Evolutionary conservation across 208 protist species (phyloP).

Genomic region (Leishmania mexicana): DNA sequence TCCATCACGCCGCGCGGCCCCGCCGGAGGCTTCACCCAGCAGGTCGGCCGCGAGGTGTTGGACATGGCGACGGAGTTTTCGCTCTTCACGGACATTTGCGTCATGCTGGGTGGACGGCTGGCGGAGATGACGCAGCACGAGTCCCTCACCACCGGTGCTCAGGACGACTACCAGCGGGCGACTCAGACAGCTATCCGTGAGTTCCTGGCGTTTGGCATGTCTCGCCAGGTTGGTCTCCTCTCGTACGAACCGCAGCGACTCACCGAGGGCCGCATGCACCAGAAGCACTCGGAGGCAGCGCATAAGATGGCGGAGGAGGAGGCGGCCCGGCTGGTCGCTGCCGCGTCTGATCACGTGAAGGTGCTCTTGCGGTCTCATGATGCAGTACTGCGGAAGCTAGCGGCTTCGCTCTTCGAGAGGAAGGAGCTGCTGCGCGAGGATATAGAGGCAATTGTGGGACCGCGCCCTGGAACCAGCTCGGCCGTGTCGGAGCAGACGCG

Average conservation of each 20-base stretch:
- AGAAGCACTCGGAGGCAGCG: constrained; percentile 62
- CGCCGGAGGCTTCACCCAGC: constrained; percentile 82
- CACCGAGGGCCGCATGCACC: constrained; percentile 75
- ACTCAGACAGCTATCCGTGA: constrained; percentile 65
- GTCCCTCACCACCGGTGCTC: constrained; percentile 89
- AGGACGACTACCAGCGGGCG: constrained; percentile 94
- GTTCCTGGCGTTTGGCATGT: constrained; percentile 88
- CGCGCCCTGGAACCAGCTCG: constrained; percentile 22
- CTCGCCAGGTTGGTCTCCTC: constrained; percentile 65
- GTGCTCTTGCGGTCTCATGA: constrained; percentile 51
- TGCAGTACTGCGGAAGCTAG: constrained; percentile 45
- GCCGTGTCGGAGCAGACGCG: constrained; percentile 43
- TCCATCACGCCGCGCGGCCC: constrained; percentile 94
- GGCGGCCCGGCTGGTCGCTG: constrained; percentile 59
- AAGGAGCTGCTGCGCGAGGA: constrained; percentile 82
- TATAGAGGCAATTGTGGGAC: constrained; percentile 61
- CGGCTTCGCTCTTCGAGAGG: constrained; percentile 52
- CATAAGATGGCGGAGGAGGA: constrained; percentile 72
- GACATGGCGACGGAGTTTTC: constrained; percentile 89
- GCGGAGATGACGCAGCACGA: constrained; percentile 94
- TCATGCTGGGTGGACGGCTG: constrained; percentile 95
- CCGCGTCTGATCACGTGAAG: constrained; percentile 53
- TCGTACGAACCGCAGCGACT: constrained; percentile 79
- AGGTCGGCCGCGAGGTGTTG: constrained; percentile 75
- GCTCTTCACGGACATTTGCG: constrained; percentile 92